Base-by-base conservation (phyloP, 352 stramenopile genomes). In the Aphanomyces cochlioides region DNA sequence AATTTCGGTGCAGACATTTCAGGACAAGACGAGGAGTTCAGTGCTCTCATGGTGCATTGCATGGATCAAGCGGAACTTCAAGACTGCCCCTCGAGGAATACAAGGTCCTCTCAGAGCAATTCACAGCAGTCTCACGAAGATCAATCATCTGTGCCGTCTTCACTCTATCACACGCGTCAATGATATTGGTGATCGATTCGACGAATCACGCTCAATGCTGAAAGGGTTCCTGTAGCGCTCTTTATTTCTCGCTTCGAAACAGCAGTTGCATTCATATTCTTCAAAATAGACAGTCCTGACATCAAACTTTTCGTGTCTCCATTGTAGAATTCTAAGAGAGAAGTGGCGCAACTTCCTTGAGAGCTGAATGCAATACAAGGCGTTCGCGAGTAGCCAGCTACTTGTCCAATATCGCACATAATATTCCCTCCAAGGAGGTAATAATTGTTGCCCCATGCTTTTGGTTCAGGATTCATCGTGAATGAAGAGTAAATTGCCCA, bases 371-470 rank as follows among this genome's bases (percentile, higher is more conserved):
- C 10, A n/a, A n/a, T n/a, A n/a, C 43, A n/a, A n/a, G 43, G 43
- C 43, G 43, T 12, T 50, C 2, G 1, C 17, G 43, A n/a, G 17
- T 3, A 15, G 19, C 19, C 5, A 40, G 6, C 5, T 37, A 43
- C 5, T n/a, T 19, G 54, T 17, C 43, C 54, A 6, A n/a, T 19
- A 28, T 61, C 54, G 21, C 54, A 61, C 21, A 61, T 37, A 37
- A 61, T 61, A 37, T 61, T 61, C 10, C 54, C 54, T n/a, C 54
- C 54, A 39, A 37, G 7, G 6, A 40, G 54, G 4, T 61, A 12
- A 19, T 13, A n/a, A 19, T 1, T n/a, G n/a, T 37, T 28, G 28
- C 1, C 39, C 41, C 41, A 67, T 58, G 19, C 28, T 12, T 56
- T 21, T 13, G 28, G 13, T 57, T 8, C 10, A 15, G 41, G 41